Percentiles rank a stretch among this genome's conserved stretches.
These are phyloP conservation scores for Myotisia sp. DNA, from an alignment of 2,329 filamentous ascomycete species.

Conservation along the genomic window DNA sequence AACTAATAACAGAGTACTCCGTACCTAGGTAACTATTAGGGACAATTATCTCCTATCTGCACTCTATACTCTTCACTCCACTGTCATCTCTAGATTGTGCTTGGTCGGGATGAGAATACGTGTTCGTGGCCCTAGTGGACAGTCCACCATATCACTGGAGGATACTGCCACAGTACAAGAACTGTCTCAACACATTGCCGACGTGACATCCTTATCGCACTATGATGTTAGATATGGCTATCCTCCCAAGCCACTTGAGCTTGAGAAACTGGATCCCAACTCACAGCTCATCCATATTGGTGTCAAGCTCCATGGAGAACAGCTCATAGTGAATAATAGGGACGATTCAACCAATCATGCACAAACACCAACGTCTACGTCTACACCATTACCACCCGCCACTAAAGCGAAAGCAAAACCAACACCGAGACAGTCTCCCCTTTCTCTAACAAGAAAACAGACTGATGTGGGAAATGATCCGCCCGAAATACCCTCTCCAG, in stretches of 20 bases:
- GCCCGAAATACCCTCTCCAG: conserved; percentile 45
- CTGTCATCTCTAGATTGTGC: too few relatives aligned
- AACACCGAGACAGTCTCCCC: conserved; percentile 9
- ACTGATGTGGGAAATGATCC: conserved; percentile 39
- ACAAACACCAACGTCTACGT: not conserved
- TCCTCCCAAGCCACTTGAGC: conserved; percentile 52
- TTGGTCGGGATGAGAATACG: conserved; percentile 50
- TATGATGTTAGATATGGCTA: conserved; percentile 77
- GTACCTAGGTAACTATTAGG: too few relatives aligned
- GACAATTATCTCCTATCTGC: too few relatives aligned
- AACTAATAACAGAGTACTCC: too few relatives aligned
- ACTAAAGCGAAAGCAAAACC: not conserved
- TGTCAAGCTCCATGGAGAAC: conserved; percentile 52
- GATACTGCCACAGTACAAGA: conserved; percentile 45
- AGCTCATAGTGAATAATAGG: conserved; percentile 47
- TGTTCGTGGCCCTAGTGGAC: conserved; percentile 59
- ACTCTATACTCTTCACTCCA: too few relatives aligned
- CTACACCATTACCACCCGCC: not conserved
- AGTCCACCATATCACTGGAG: conserved; percentile 53
- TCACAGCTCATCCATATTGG: conserved; percentile 42
- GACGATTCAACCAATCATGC: conserved; percentile 19
- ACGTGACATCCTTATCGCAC: conserved; percentile 48
- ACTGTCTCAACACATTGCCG: conserved; percentile 31
- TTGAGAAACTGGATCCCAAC: conserved; percentile 38
- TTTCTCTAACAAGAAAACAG: conserved; percentile 22